Conservation (phyloP, 768 basidiomycete genomes). For the Termitomyces sp. region DNA sequence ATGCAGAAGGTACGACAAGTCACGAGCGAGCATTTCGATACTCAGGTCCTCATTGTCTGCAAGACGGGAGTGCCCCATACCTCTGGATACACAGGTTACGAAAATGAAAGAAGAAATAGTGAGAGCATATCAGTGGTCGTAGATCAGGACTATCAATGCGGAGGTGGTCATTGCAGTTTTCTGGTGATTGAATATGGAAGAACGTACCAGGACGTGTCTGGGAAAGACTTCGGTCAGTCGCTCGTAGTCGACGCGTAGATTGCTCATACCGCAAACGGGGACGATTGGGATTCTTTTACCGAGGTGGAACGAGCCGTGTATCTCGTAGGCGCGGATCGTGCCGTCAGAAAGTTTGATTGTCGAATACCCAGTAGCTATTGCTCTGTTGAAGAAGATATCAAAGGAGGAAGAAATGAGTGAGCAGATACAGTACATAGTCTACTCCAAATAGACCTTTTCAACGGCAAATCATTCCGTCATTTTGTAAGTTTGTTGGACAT, state of each 20-base stretch:
- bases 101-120: neutral
- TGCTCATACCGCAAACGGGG: constrained; percentile 35
- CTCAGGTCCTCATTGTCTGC: constrained; percentile 32
- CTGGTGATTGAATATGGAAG: too few relatives aligned
- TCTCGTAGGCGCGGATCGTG: constrained; percentile 35
- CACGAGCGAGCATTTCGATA: constrained; percentile 39
- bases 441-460: constrained; percentile 1
- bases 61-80: constrained; percentile 39
- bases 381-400: neutral
- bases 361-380: constrained; percentile 19
- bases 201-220: constrained; percentile 32
- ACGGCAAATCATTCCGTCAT: neutral
- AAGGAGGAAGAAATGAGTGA: neutral
- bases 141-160: constrained; percentile 30
- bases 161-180: neutral
- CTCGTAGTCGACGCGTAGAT: constrained; percentile 33
- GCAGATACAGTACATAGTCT: neutral
- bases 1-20: constrained; percentile 33
- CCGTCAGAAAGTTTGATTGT: constrained; percentile 32
- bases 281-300: constrained; percentile 29
- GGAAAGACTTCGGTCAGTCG: constrained; percentile 27
- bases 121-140: constrained; percentile 30
- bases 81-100: constrained; percentile 19
- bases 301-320: constrained; percentile 33
- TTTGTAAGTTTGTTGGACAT: constrained; percentile 5